Base-by-base conservation (phyloP, 202 grass and related monocot genomes). In the Setaria italica region DNA sequence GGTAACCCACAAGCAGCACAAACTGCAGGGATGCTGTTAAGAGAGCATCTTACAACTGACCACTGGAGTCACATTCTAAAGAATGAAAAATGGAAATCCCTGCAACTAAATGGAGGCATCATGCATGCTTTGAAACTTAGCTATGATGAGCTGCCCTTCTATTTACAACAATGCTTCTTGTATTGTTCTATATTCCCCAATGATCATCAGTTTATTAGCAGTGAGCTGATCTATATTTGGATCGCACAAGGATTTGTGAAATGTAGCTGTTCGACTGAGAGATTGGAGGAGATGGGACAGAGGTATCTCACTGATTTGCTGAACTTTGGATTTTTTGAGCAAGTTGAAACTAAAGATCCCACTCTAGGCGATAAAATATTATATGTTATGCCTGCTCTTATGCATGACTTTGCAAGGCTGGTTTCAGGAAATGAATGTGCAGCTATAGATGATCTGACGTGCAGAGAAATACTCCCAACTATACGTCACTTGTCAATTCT, bases 151-250 rank as follows among this genome's bases (percentile, higher is more conserved):
- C 67, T 94, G 13, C 90, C 90, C 0, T 34, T 55, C 73, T 17
- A 78, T 57, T 51, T 94, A 16, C 89, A 90, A 1, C 84, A 74
- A 72, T 88, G 87, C 30, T 88, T 86, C 72, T 63, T 37, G 3
- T 92, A 89, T n/a, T 81, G 78, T 17, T 94, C 63, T 2, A 21
- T 88, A 46, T 90, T 94, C 64, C 85, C 90, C 2, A 59, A 25
- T 9, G 9, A 59, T 3, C 0, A 54, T 54, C 0, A 3, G 1
- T 74, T 45, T 30, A 39, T 16, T 42, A 41, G 67, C 2, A 16
- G 80, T 15, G 81, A 89, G 3, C 80, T 94, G 47, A 8, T 92
- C 4, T 2, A 0, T 25, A 17, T 78, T 19, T 94, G 87, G 92
- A 85, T 88, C 55, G 59, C 89, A 14, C 85, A 58, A 19, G 74